phyloP scores from a whole-genome alignment of 192 early-diverging fungal species.

The Phycomyces nitens region DNA sequence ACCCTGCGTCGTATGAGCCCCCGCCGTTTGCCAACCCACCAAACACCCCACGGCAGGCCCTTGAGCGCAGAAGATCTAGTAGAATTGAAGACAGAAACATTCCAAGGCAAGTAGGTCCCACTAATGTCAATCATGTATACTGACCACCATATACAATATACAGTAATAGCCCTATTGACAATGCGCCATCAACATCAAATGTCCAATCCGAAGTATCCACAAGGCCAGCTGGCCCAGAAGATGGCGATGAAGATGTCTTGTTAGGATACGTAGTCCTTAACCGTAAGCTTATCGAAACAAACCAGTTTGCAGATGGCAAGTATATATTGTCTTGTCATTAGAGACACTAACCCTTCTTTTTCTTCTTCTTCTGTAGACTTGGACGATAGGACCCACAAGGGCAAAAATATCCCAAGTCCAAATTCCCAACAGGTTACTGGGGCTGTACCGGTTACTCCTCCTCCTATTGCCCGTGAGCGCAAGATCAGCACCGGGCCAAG shows the following conservation, averaged over 20 bases:
- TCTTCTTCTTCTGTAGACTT: constrained; percentile 31
- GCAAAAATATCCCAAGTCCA: neutral
- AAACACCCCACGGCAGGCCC: neutral
- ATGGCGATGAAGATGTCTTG: constrained; percentile 50
- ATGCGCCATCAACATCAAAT: constrained; percentile 9
- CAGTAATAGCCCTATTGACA: neutral
- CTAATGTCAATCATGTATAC: no score
- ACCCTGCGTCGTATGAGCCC: constrained; percentile 12
- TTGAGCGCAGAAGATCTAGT: neutral
- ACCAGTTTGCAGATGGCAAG: constrained; percentile 71
- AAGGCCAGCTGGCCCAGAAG: constrained; percentile 1
- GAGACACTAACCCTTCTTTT: no score
- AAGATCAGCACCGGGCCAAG: constrained; percentile 28
- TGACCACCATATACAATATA: no score
- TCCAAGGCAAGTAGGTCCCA: no score
- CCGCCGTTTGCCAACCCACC: constrained; percentile 14
- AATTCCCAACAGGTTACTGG: neutral
- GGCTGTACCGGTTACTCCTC: neutral
- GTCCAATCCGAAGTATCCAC: neutral
- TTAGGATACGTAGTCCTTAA: constrained; percentile 78
- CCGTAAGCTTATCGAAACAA: constrained; percentile 67
- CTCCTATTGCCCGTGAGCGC: constrained; percentile 23
- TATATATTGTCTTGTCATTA: neutral
- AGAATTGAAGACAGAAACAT: no score
- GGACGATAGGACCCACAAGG: constrained; percentile 18